Percentiles rank a stretch among this genome's conserved stretches.
Evolutionary conservation across 768 basidiomycete species (phyloP).

Genomic region (Lactarius hengduanensis): DNA sequence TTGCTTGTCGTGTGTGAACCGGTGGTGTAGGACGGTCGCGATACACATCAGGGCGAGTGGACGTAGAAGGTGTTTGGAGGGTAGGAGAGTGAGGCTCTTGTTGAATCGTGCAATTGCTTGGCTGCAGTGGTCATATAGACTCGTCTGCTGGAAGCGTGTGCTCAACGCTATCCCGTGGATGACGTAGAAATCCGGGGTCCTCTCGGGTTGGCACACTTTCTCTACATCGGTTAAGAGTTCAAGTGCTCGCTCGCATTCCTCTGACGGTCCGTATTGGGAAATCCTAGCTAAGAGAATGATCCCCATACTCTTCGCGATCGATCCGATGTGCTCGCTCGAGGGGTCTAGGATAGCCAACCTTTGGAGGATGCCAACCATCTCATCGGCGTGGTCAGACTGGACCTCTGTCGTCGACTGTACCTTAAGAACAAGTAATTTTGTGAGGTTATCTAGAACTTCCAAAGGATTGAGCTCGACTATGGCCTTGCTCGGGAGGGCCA

Average conservation of each 20-base stretch:
- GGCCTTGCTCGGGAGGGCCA: not conserved
- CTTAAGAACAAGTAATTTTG: not conserved
- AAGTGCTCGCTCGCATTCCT: slow-evolving; percentile 1
- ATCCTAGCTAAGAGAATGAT: not conserved
- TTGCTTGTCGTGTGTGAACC: slow-evolving; percentile 13
- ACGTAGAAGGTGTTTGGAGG: not conserved
- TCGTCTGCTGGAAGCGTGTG: slow-evolving; percentile 15
- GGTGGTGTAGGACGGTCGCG: not conserved
- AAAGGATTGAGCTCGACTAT: not conserved
- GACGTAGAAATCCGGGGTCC: slow-evolving; percentile 6
- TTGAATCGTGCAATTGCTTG: slow-evolving; percentile 7
- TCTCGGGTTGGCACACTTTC: not conserved
- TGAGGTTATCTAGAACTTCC: slow-evolving; percentile 11
- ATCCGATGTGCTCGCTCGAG: slow-evolving; percentile 2
- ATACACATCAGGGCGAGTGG: slow-evolving; percentile 1
- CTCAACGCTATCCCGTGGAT: not conserved
- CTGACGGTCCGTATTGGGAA: not conserved
- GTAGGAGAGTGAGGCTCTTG: not conserved
- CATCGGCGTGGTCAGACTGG: not conserved
- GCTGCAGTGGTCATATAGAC: slow-evolving; percentile 1
- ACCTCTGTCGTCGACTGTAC: not conserved
- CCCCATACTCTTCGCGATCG: not conserved
- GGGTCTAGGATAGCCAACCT: not conserved
- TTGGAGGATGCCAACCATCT: not conserved
- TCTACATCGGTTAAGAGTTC: slow-evolving; percentile 2